Base-by-base conservation (phyloP, 2,329 filamentous ascomycete genomes). In the Mollisiaceae sp. region DNA sequence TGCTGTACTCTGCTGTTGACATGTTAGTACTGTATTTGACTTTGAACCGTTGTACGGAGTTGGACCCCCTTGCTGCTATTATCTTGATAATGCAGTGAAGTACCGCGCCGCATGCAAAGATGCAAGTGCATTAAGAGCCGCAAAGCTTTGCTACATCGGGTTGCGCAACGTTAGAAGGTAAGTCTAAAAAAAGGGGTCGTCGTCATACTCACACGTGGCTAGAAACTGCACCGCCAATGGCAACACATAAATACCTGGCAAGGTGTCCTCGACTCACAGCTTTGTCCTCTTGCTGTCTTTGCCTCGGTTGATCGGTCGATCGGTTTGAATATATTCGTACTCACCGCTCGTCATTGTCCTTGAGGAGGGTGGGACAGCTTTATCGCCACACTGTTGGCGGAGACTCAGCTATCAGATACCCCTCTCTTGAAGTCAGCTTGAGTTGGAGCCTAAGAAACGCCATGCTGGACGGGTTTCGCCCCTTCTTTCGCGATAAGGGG, bases 41-140 rank as follows among this genome's bases (percentile, higher is more conserved):
- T 32, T 35, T 54, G 24, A 35, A 22, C n/a, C n/a, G 15, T 6
- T 14, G 50, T 11, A 18, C 24, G 24, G 27, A 54, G 24, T 32
- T 35, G 24, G 14, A 54, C 24, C 24, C 24, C 50, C 27, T 50
- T 50, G 5, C 27, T 35, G 12, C 3, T 15, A 6, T 18, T 32
- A 6, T 14, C 14, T 12, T 35, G 50, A 35, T 54, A 54, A 54
- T 35, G 50, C 22, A 54, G n/a, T 27, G 27, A 54, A 32, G 24
- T 18, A 15, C 22, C 15, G 27, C 24, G 50, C 50, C 24, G 11
- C 14, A 12, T 4, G 24, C 50, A 54, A 54, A 18, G 22, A 54
- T 54, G 27, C 50, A 54, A 54, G 50, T 35, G 50, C 15, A 12
- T 35, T 54, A 5, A 32, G 27, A 54, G 50, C 24, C 50, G 50